Evolutionary conservation across 768 basidiomycete genomes (phyloP).

Genomic region (Xerocomus potaroensis): DNA sequence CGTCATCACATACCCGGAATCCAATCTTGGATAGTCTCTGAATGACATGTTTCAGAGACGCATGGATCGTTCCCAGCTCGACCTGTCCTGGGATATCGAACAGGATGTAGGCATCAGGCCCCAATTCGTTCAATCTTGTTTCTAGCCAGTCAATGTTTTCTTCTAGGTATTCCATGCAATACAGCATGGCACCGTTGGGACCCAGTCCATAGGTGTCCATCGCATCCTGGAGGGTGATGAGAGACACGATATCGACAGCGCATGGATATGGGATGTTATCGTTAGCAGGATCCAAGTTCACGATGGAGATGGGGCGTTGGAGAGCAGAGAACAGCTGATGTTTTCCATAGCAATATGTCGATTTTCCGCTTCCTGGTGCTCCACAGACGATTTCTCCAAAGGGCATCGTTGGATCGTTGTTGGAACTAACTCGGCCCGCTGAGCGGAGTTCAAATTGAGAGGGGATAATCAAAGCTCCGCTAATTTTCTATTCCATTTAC

Average conservation of each 20-base stretch:
- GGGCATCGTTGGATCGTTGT: constrained; percentile 64
- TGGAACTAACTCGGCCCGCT: too few species aligned
- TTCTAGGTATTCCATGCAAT: constrained; percentile 96
- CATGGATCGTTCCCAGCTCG: constrained; percentile 94
- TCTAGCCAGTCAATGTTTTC: constrained; percentile 91
- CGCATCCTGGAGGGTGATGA: constrained; percentile 83
- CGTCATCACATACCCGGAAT: constrained; percentile 70
- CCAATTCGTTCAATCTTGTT: constrained; percentile 58
- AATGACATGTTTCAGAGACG: constrained; percentile 79
- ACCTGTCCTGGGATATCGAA: constrained; percentile 98
- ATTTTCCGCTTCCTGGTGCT: constrained; percentile 83
- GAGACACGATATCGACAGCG: constrained; percentile 74
- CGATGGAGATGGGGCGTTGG: constrained; percentile 77
- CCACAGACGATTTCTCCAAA: constrained; percentile 88
- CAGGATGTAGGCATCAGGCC: constrained; percentile 76
- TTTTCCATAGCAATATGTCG: constrained; percentile 85
- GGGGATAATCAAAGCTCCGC: not conserved
- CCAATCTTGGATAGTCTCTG: constrained; percentile 64
- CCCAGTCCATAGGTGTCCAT: constrained; percentile 85
- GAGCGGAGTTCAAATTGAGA: not conserved
- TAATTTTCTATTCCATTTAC: not conserved
- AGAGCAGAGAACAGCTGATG: constrained; percentile 87
- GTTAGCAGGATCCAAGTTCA: constrained; percentile 97
- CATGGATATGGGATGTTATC: constrained; percentile 88
- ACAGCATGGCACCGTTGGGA: constrained; percentile 94